These are phyloP conservation scores for Penicillium turbatum DNA, from an alignment of 495 filamentous ascomycete species.

Conservation along the genomic window DNA sequence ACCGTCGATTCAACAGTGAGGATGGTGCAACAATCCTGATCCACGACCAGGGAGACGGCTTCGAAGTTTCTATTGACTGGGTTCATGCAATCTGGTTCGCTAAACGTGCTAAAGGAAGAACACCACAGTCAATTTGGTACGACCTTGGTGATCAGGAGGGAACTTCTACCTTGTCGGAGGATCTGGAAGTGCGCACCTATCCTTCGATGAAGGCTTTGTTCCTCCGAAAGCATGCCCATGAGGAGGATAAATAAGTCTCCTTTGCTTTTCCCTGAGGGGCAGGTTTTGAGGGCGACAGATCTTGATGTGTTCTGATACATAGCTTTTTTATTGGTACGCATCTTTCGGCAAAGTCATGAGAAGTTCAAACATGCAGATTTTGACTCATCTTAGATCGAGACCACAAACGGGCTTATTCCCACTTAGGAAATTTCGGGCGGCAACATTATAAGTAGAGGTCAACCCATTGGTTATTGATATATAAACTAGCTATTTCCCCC, in stretches of 20 bases:
- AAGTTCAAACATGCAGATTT: no score
- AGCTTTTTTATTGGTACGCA: no score
- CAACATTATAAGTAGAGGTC: no score
- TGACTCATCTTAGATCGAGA: no score
- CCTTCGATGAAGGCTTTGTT: conserved; percentile 10
- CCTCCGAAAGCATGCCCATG: conserved; percentile 4
- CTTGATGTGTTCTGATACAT: conserved; percentile 3
- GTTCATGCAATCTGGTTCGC: conserved; percentile 6
- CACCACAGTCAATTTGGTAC: not conserved
- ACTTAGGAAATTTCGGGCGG: no score
- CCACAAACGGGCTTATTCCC: no score
- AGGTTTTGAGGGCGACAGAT: conserved; percentile 21
- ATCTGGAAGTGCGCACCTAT: conserved; percentile 8
- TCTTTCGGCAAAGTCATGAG: no score
- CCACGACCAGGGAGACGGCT: conserved; percentile 7
- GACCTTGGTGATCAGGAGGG: not conserved
- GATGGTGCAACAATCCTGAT: conserved; percentile 9
- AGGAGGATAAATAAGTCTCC: not conserved
- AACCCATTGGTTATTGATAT: no score
- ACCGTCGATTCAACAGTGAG: not conserved
- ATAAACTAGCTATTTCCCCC: no score
- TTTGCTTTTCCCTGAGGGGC: not conserved
- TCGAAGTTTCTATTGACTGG: conserved; percentile 10
- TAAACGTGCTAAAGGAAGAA: not conserved
- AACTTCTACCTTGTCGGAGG: not conserved